Conservation (phyloP, 2,329 filamentous ascomycete genomes). For the Metarhizium album region DNA sequence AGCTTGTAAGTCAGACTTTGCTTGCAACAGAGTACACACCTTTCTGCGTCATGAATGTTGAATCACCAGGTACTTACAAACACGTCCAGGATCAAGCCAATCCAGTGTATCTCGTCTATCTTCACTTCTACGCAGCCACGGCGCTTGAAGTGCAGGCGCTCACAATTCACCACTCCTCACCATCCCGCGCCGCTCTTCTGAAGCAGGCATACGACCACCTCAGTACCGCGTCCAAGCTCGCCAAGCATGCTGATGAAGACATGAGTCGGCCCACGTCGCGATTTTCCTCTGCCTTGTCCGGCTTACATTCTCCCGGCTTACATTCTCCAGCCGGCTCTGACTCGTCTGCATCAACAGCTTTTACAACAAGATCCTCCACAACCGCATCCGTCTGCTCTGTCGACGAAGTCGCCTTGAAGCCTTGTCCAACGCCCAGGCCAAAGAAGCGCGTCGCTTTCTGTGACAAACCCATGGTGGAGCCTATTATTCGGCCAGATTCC, state of each 20-base stretch:
- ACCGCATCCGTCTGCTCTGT: slow-evolving; percentile 25
- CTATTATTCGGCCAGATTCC: slow-evolving; percentile 46
- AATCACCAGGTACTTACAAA: neutral
- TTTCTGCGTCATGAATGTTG: neutral
- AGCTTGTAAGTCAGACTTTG: slow-evolving; percentile 28
- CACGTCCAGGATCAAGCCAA: slow-evolving; percentile 29
- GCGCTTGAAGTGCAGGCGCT: slow-evolving; percentile 46
- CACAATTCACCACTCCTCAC: slow-evolving; percentile 32
- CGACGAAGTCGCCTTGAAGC: slow-evolving; percentile 8
- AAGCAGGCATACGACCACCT: slow-evolving; percentile 43
- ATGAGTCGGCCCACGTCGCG: slow-evolving; percentile 28
- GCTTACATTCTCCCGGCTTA: slow-evolving; percentile 33
- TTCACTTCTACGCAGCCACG: slow-evolving; percentile 52
- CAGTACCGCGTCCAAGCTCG: slow-evolving; percentile 34
- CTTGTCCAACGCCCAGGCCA: slow-evolving; percentile 12
- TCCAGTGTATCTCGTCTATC: slow-evolving; percentile 45
- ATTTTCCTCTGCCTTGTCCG: slow-evolving; percentile 27
- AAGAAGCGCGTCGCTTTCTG: slow-evolving; percentile 31
- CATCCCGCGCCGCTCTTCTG: slow-evolving; percentile 36
- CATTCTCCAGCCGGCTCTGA: slow-evolving; percentile 37
- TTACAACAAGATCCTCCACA: slow-evolving; percentile 35
- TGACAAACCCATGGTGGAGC: slow-evolving; percentile 27
- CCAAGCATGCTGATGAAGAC: slow-evolving; percentile 33
- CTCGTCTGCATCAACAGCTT: slow-evolving; percentile 32
- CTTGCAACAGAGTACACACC: neutral